A percentile compares a stretch with the other conserved stretches of the same genome.
These are phyloP conservation scores for Sclerotinia trifoliorum DNA, from an alignment of 2,329 filamentous ascomycete species.

Conservation along the genomic window DNA sequence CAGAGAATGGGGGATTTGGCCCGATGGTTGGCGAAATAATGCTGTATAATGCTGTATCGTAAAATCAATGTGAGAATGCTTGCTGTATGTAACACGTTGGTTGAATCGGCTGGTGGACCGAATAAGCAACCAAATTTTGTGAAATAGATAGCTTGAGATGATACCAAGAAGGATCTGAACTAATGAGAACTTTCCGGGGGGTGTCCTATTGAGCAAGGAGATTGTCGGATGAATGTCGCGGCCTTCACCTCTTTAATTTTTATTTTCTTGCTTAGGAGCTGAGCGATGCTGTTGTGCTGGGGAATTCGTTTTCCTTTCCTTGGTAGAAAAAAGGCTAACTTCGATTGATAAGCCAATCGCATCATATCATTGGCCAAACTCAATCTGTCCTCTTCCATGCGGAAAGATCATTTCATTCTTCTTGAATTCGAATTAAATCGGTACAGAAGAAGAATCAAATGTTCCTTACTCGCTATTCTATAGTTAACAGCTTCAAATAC, in stretches of 20 bases:
- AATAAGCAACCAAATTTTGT: background rate
- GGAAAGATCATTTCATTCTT: background rate
- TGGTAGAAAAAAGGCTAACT: constrained; percentile 4
- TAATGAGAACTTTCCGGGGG: constrained; percentile 6
- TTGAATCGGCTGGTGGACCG: constrained; percentile 13
- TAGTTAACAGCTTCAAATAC: background rate
- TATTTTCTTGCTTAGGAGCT: background rate
- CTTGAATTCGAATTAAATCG: background rate
- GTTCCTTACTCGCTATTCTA: background rate
- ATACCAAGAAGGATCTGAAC: background rate
- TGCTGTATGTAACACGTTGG: constrained; percentile 18
- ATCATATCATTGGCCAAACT: constrained; percentile 1
- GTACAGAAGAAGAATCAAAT: background rate
- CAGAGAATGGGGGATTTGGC: constrained; percentile 5
- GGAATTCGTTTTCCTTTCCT: constrained; percentile 6
- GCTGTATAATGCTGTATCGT: constrained; percentile 3
- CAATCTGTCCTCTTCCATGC: background rate
- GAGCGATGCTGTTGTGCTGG: background rate
- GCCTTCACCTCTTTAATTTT: constrained; percentile 2
- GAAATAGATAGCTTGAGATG: constrained; percentile 3
- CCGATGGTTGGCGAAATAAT: constrained; percentile 11
- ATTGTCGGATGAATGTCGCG: constrained; percentile 14
- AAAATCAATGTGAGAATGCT: constrained; percentile 15
- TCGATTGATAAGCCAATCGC: constrained; percentile 19
- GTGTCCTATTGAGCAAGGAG: background rate